Evolutionary conservation across 768 basidiomycete species (phyloP), one percentile per base, ranked within the genome.

Genomic region (Lactifluus rugatus): DNA sequence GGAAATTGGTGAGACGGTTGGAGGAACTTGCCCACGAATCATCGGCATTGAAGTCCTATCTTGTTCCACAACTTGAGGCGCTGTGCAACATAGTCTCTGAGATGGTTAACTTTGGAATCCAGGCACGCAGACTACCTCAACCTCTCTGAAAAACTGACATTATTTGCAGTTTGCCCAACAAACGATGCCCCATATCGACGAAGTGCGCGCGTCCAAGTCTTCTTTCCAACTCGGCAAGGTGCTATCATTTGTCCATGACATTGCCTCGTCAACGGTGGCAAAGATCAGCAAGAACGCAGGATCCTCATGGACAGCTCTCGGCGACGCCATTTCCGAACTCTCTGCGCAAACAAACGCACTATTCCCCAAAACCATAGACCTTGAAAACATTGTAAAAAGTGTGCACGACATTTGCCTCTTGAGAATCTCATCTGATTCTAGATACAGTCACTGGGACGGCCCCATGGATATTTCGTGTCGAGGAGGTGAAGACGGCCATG

Each of bases 101-200:
- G 60, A 79, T 93, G 10, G 85, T 93, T 62, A 91, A 94, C 71
- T 90, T 95, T 68, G 91, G 91, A 68, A 89, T 96, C 55, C 87
- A 89, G 53, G 92, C 91, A 60, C 54, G 84, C 17, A 25, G 37
- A 53, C 21, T n/a, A 50, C 19, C 54, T 52, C 45, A 42, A 23
- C 41, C 19, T 5, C 14, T 34, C 36, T 46, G 51, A 16, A 26
- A n/a, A 21, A 36, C 16, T 62, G 19, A 59, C 23, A 25, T 52
- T n/a, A 17, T 32, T 41, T 57, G 0, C 52, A 94, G 91, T 81
- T 97, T 48, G 93, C 94, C 0, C 92, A 95, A 76, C 79, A 84
- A 68, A 86, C 92, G 34, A 87, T 89, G 74, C 85, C 84, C 0
- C 89, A 98, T 68, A 73, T 93, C n/a, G 77, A 80, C 54, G 89